A percentile compares a stretch with the other conserved stretches of the same genome.
Conservation (phyloP, 768 basidiomycete species). For the Leccinum variicolor region DNA sequence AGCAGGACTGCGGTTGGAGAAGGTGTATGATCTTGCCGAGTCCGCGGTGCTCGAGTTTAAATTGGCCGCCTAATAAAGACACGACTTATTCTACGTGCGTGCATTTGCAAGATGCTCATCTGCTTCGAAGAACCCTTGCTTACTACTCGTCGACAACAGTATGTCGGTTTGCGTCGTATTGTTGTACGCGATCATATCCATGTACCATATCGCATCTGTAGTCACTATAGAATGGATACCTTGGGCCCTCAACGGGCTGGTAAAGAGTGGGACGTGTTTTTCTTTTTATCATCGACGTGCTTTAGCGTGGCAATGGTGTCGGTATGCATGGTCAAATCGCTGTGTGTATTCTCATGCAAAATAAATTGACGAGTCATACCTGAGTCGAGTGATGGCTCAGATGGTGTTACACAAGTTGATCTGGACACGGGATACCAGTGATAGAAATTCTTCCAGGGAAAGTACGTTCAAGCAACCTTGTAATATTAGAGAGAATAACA, state of each 20-base stretch:
- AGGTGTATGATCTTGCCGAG: constrained; percentile 27
- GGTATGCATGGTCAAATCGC: not conserved
- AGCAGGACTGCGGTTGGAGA: constrained; percentile 21
- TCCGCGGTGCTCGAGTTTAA: constrained; percentile 25
- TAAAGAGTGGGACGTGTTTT: not conserved
- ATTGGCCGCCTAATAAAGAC: constrained; percentile 8
- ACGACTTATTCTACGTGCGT: not conserved
- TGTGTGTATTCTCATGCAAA: not conserved
- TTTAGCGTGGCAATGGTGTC: not conserved
- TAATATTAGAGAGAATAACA: not conserved
- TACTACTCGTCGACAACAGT: not conserved
- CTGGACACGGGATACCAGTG: not conserved
- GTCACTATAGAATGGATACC: not conserved
- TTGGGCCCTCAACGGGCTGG: constrained; percentile 12
- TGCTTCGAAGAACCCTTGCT: not conserved
- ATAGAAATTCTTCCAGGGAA: not conserved
- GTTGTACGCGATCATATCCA: not conserved
- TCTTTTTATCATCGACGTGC: not conserved
- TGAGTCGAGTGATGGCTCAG: not conserved
- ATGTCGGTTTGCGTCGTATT: not conserved
- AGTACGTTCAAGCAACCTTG: not conserved
- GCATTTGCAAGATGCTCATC: not conserved
- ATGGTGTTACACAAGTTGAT: not conserved
- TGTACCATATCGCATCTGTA: constrained; percentile 1
- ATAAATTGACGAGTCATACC: not conserved